These are phyloP conservation scores for Glaciozyma martinii DNA, from an alignment of 768 basidiomycete species.

Conservation along the genomic window DNA sequence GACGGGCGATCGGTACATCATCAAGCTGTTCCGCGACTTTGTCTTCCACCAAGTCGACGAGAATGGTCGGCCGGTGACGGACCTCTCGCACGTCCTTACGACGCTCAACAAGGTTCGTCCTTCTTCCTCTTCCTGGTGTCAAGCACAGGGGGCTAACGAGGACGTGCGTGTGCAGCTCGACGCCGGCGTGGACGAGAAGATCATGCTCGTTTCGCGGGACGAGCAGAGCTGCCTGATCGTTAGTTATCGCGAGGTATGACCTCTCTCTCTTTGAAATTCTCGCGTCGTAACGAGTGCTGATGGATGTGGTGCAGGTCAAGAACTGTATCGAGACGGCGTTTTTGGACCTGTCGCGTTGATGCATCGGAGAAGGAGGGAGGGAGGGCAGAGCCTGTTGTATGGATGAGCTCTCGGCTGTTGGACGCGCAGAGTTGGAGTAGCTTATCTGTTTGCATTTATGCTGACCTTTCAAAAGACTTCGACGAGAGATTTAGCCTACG, in stretches of 20 bases:
- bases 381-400: neutral
- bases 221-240: conserved; percentile 53
- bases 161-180: conserved; percentile 55
- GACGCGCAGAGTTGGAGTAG: neutral
- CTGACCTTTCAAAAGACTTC: too few species aligned
- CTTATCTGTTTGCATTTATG: too few species aligned
- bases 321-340: conserved; percentile 34
- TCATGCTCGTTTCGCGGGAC: conserved; percentile 90
- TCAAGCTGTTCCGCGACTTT: conserved; percentile 96
- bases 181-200: conserved; percentile 79
- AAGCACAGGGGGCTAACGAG: neutral
- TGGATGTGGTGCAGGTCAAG: conserved; percentile 24
- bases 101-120: conserved; percentile 76
- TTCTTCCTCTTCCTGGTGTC: neutral
- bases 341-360: conserved; percentile 22
- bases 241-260: conserved; percentile 30
- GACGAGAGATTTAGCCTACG: too few species aligned
- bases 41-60: conserved; percentile 97
- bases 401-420: neutral
- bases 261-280: neutral
- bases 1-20: conserved; percentile 92
- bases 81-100: conserved; percentile 79
- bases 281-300: neutral
- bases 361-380: too few species aligned
- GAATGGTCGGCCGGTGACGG: conserved; percentile 75